Evolutionary conservation across 2,329 filamentous ascomycete genomes (phyloP).

Genomic region (Myriangium duriaei): DNA sequence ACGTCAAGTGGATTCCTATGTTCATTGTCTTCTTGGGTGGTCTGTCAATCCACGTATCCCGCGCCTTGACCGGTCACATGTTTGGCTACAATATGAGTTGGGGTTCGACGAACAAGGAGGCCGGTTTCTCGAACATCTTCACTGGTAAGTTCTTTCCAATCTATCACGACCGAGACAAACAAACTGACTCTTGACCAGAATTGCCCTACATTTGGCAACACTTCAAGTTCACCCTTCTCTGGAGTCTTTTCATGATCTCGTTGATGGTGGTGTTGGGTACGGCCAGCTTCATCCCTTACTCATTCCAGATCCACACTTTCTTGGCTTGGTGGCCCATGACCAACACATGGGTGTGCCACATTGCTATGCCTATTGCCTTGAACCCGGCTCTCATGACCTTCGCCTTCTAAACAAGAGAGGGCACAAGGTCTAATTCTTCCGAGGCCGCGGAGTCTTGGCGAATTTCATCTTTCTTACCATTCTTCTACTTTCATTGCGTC

Average conservation of each 20-base stretch:
- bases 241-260: slow-evolving; percentile 34
- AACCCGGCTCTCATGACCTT: slow-evolving; percentile 9
- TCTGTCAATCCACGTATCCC: slow-evolving; percentile 17
- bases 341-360: slow-evolving; percentile 1
- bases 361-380: slow-evolving; percentile 5
- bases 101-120: slow-evolving; percentile 47
- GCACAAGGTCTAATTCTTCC: too few relatives aligned
- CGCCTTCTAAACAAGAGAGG: slow-evolving; percentile 7
- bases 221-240: slow-evolving; percentile 43
- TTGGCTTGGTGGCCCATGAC: slow-evolving; percentile 9
- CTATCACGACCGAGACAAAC: too few relatives aligned
- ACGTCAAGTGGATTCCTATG: slow-evolving; percentile 51
- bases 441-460: too few relatives aligned
- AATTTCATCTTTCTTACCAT: too few relatives aligned
- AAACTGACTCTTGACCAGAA: too few relatives aligned
- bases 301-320: slow-evolving; percentile 6
- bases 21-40: slow-evolving; percentile 9
- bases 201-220: too few relatives aligned
- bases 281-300: slow-evolving; percentile 15
- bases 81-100: slow-evolving; percentile 31
- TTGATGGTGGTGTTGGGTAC: slow-evolving; percentile 45
- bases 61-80: slow-evolving; percentile 27
- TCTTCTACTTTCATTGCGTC: too few relatives aligned
- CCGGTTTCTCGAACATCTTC: slow-evolving; percentile 43
- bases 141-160: slow-evolving; percentile 43